Base-by-base conservation (phyloP, 768 basidiomycete genomes). In the Amyloporia xantha region DNA sequence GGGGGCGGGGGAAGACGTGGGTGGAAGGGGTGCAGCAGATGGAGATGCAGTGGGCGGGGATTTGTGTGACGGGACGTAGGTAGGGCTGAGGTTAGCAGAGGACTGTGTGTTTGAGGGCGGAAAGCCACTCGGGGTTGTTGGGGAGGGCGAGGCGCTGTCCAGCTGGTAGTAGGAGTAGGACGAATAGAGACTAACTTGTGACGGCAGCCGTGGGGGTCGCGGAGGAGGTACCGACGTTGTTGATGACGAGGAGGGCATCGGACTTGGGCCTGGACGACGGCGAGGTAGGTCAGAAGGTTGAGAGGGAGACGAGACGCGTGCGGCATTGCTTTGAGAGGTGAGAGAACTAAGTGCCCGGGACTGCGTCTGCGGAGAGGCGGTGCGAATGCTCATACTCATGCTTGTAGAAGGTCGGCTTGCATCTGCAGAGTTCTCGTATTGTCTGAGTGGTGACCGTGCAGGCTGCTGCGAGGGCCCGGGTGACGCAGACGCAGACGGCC, bases 121-220 rank as follows among this genome's bases (percentile, higher is more conserved):
- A 61, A 58, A 10, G 54, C 54, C 24, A 59, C n/a, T n/a, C n/a
- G n/a, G n/a, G n/a, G n/a, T n/a, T n/a, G n/a, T n/a, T n/a, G n/a
- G n/a, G n/a, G n/a, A n/a, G n/a, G n/a, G n/a, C n/a, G n/a, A n/a
- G 2, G 77, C 76, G 17, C 77, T 71, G 36, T 81, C 77, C 36
- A 79, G 65, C 42, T 75, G 76, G 51, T 86, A 86, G 59, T 76
- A 85, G 4, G 84, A 86, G 58, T 86, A 85, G 12, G 67, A 62
- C 17, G 82, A 83, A 63, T 85, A 86, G 15, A 84, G 49, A 52
- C 69, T 70, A 23, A 64, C 69, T 3, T 66, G 28, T 23, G 60
- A 51, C 23, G 53, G 6, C 45, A 48, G 21, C 27, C 54, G 40
- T 49, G 51, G 48, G 5, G 43, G 47, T 36, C 33, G 56, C 43